Base-by-base conservation (phyloP, 2,329 filamentous ascomycete species). In the Podosphaera aphanis region DNA sequence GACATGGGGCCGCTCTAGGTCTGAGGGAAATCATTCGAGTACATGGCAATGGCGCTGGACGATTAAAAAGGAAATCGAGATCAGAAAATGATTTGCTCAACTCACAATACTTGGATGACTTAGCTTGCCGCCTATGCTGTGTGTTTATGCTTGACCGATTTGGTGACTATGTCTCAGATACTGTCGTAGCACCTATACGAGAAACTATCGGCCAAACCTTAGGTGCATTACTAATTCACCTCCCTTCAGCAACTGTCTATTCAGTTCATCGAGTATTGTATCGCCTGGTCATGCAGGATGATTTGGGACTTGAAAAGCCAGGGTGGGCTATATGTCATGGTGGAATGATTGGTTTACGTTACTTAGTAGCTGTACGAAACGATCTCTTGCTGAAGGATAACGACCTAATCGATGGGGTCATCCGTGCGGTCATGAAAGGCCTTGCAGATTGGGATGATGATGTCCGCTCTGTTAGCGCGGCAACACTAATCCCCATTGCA, bases 61-160 rank as follows among this genome's bases (percentile, higher is more conserved):
- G 88, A 45, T 60, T 75, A 47, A 74, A 70, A 49, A 79, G 76
- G 49, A 88, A 79, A 59, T 70, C 71, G 8, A 73, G 75, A 51
- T 57, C 63, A 23, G 78, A 92, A 55, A 98, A 98, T 57, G 74
- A 93, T 56, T 59, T 63, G 1, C 67, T 83, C 39, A 98, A 95
- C 55, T 74, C 79, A 49, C 72, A 69, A 58, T 98, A 85, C 85
- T 72, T 98, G 18, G 83, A 95, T 57, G 88, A 98, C 57, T 69
- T 98, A 44, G 84, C 86, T n/a, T 94, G 86, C 56, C 81, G 90
- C 21, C 71, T 98, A 43, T 88, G 86, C 61, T 93, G 83, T 59
- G 86, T 98, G 45, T 79, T 98, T 56, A 94, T 98, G 77, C 75
- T 98, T 15, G 90, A 98, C 63, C 78, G 86, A 45, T 98, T 98